Evolutionary conservation across 306 rosid genomes (phyloP).

Genomic region (Nissolia schottii): DNA sequence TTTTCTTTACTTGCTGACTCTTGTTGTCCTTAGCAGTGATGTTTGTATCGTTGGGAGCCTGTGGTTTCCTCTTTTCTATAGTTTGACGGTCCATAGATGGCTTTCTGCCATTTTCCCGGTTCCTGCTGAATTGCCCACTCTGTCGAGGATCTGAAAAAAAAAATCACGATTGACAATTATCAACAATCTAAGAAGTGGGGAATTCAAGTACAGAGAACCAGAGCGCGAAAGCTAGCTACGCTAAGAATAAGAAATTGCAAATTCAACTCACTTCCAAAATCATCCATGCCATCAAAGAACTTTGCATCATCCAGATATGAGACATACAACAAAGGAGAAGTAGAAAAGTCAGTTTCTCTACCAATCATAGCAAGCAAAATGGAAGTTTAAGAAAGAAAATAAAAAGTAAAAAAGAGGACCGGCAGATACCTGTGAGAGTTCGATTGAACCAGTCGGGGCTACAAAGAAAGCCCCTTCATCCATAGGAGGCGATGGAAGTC

Average conservation of each 20-base stretch:
- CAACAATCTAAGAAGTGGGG: conserved; percentile 34
- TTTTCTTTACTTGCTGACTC: conserved; percentile 42
- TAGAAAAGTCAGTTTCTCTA: conserved; percentile 40
- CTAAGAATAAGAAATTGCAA: conserved; percentile 35
- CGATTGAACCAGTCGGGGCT: conserved; percentile 57
- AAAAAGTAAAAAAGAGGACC: not conserved
- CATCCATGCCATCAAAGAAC: conserved; percentile 99
- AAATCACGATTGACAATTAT: conserved; percentile 32
- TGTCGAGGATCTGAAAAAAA: conserved; percentile 86
- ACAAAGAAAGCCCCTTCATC: conserved; percentile 76
- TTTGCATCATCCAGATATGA: conserved; percentile 28
- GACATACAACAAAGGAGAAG: conserved; percentile 33
- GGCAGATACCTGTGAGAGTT: conserved; percentile 67
- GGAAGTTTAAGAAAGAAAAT: not conserved
- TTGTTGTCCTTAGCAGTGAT: conserved; percentile 42
- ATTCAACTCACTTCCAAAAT: conserved; percentile 85
- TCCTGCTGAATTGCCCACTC: conserved; percentile 43
- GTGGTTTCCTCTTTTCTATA: conserved; percentile 38
- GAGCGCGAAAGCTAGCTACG: conserved; percentile 27
- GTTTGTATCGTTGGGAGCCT: conserved; percentile 27
- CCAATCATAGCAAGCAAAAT: conserved; percentile 2
- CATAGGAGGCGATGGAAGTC: conserved; percentile 92
- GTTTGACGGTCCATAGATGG: conserved; percentile 37
- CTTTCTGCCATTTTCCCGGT: conserved; percentile 53
- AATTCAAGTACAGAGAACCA: conserved; percentile 39